These are phyloP conservation scores for Mycena haematopus DNA, from an alignment of 768 basidiomycete genomes.

Conservation along the genomic window DNA sequence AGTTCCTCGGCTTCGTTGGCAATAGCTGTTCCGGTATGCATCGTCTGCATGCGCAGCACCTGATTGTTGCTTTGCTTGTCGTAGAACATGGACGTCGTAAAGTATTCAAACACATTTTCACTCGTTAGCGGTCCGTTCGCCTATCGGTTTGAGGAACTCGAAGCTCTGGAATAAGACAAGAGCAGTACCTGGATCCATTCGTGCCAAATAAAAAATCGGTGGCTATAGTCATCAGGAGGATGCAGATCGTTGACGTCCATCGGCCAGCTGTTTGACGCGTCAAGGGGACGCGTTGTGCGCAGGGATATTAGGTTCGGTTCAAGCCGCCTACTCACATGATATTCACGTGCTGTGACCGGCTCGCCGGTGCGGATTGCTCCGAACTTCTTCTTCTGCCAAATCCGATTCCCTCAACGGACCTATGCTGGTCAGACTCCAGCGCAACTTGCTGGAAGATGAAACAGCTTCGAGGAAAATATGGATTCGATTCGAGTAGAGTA, in stretches of 20 bases:
- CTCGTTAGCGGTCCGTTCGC: slow-evolving; percentile 78
- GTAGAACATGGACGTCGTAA: slow-evolving; percentile 90
- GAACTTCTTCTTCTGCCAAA: too few relatives aligned
- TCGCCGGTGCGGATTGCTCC: too few relatives aligned
- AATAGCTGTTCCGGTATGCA: slow-evolving; percentile 79
- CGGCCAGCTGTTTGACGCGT: slow-evolving; percentile 40
- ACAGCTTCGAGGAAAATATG: slow-evolving; percentile 9
- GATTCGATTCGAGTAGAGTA: neutral
- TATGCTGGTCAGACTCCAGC: too few relatives aligned
- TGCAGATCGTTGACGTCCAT: slow-evolving; percentile 71
- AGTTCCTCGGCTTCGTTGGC: slow-evolving; percentile 87
- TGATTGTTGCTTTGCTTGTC: slow-evolving; percentile 95
- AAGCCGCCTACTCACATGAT: too few relatives aligned
- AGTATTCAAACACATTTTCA: slow-evolving; percentile 89
- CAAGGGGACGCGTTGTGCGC: neutral
- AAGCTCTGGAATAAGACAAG: neutral
- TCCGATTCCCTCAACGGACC: too few relatives aligned
- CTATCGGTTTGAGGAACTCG: slow-evolving; percentile 39
- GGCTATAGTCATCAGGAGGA: slow-evolving; percentile 81
- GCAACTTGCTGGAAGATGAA: too few relatives aligned
- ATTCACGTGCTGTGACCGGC: too few relatives aligned
- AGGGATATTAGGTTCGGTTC: neutral
- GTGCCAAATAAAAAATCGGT: slow-evolving; percentile 89
- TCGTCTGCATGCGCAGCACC: slow-evolving; percentile 91
- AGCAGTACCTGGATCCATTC: slow-evolving; percentile 79